Conservation (phyloP, 2,329 filamentous ascomycete species). For the Thielaviopsis ethacetica region DNA sequence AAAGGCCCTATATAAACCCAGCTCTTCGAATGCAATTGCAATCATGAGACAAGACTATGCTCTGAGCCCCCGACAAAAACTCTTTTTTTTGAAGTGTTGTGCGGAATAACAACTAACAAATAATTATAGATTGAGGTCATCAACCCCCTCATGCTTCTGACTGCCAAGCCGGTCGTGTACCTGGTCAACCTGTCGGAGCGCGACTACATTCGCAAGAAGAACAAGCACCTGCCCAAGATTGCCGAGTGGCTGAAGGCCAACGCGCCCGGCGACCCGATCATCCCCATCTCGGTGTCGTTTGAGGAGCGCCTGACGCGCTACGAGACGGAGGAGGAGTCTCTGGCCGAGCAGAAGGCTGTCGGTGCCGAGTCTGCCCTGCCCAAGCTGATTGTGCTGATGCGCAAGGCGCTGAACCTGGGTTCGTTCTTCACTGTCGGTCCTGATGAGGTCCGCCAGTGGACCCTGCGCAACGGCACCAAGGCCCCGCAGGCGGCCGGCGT, state of each 20-base stretch:
- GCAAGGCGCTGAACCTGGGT: slow-evolving; percentile 72
- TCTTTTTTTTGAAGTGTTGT: not conserved
- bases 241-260: slow-evolving; percentile 92
- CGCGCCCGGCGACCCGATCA: slow-evolving; percentile 72
- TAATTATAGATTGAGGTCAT: slow-evolving; percentile 87
- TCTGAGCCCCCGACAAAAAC: slow-evolving; percentile 23
- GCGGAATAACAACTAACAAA: slow-evolving; percentile 1
- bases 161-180: slow-evolving; percentile 93
- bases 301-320: slow-evolving; percentile 82
- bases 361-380: slow-evolving; percentile 77
- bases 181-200: slow-evolving; percentile 93
- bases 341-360: slow-evolving; percentile 77
- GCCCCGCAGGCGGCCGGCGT: slow-evolving; percentile 96
- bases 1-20: slow-evolving; percentile 61
- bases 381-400: slow-evolving; percentile 87
- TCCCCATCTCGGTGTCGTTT: slow-evolving; percentile 82
- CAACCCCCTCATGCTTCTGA: slow-evolving; percentile 88
- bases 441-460: slow-evolving; percentile 98
- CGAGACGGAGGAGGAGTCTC: slow-evolving; percentile 57
- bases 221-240: slow-evolving; percentile 91
- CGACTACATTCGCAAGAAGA: slow-evolving; percentile 97
- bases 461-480: slow-evolving; percentile 87
- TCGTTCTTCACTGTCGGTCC: slow-evolving; percentile 95
- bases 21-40: slow-evolving; percentile 87
- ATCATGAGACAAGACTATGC: slow-evolving; percentile 11